Conservation (phyloP, 2,329 filamentous ascomycete genomes). For the Metarhizium sp. region DNA sequence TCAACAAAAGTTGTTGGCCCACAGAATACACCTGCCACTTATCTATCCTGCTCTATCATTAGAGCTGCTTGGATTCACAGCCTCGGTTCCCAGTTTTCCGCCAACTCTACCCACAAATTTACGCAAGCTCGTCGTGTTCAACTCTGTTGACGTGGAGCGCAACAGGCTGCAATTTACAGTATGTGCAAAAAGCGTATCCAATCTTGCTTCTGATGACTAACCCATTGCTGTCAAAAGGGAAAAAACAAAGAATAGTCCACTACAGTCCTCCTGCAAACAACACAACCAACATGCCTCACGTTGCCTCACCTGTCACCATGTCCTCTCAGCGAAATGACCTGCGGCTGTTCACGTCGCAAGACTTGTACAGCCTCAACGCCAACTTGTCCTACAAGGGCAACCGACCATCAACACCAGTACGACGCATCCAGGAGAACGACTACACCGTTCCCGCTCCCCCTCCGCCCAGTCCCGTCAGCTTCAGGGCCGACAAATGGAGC, state of each 20-base stretch:
- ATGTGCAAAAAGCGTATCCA: no score
- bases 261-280: not conserved
- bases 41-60: not conserved
- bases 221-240: not conserved
- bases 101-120: constrained; percentile 12
- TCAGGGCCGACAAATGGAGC: constrained; percentile 34
- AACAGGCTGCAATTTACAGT: not conserved
- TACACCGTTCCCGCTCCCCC: constrained; percentile 57
- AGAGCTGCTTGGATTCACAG: not conserved
- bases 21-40: not conserved
- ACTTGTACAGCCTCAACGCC: constrained; percentile 44
- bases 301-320: constrained; percentile 36
- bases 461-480: constrained; percentile 55
- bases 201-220: not conserved
- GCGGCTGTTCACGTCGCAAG: constrained; percentile 35
- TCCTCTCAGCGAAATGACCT: constrained; percentile 35
- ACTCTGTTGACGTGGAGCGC: not conserved
- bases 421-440: constrained; percentile 46
- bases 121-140: constrained; percentile 12
- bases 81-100: constrained; percentile 9
- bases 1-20: not conserved
- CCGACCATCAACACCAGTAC: constrained; percentile 36
- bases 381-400: constrained; percentile 35
- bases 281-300: constrained; percentile 21
- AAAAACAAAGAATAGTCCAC: not conserved